Evolutionary conservation across 768 basidiomycete genomes (phyloP).

Genomic region (Auriscalpium microsporum): DNA sequence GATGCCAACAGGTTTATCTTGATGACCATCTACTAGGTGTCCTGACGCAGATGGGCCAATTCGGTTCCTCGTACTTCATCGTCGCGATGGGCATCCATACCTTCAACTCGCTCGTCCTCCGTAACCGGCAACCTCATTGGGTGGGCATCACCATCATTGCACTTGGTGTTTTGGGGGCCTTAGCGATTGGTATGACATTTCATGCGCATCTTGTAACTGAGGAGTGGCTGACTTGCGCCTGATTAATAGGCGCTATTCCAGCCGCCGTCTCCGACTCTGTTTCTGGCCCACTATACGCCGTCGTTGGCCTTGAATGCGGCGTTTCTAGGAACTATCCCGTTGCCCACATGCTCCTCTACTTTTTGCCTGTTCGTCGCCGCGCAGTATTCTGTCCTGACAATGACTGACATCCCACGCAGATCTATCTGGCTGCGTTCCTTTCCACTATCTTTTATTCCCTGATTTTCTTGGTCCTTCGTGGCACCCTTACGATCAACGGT

Average conservation of each 20-base stretch:
- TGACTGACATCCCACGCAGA: constrained; percentile 27
- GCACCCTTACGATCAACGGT: constrained; percentile 41
- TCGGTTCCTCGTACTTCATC: constrained; percentile 57
- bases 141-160: constrained; percentile 34
- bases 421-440: constrained; percentile 47
- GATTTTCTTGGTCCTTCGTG: constrained; percentile 53
- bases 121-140: constrained; percentile 41
- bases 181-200: constrained; percentile 37
- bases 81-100: constrained; percentile 58
- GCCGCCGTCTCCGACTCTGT: constrained; percentile 28
- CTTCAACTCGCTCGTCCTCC: constrained; percentile 57
- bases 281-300: constrained; percentile 41
- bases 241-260: constrained; percentile 13
- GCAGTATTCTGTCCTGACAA: not conserved
- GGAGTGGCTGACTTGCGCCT: not conserved
- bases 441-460: constrained; percentile 52
- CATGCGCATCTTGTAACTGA: not conserved
- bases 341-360: constrained; percentile 42
- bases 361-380: constrained; percentile 46
- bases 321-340: constrained; percentile 35
- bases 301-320: constrained; percentile 43
- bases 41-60: constrained; percentile 54
- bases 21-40: constrained; percentile 29
- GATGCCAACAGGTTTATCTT: not conserved
- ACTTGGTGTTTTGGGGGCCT: constrained; percentile 48